Conservation (phyloP, 108 stramenopile genomes). For the Cylindrotheca fusiformis region DNA sequence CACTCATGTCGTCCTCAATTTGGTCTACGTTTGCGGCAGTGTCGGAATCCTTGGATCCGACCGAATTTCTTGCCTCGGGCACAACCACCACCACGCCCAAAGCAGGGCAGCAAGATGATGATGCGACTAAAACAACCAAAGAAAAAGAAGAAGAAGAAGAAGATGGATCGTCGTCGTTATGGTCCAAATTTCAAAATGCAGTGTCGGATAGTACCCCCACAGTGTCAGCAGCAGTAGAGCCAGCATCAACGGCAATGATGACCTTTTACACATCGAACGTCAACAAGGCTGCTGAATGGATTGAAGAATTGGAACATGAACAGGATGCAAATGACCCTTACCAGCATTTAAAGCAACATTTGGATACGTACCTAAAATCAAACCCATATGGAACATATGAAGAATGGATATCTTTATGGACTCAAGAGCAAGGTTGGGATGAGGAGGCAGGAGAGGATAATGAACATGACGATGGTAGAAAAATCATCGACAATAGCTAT, state of each 20-base stretch:
- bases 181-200: neutral
- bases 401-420: neutral
- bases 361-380: neutral
- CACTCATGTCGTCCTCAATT: neutral
- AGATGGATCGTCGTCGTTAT: neutral
- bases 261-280: neutral
- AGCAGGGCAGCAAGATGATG: neutral
- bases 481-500: neutral
- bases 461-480: neutral
- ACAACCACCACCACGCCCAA: neutral
- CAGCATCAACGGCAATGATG: neutral
- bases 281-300: neutral
- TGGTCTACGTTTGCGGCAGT: neutral
- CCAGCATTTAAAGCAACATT: neutral
- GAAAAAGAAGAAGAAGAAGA: neutral
- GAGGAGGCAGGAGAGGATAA: neutral
- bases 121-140: neutral
- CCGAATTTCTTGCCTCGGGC: neutral
- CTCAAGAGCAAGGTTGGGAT: neutral
- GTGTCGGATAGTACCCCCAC: neutral
- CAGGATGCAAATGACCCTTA: constrained; percentile 1
- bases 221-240: neutral
- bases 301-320: constrained; percentile 5
- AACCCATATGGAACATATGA: neutral
- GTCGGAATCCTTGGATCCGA: no score